Evolutionary conservation across 768 basidiomycete species (phyloP).

Genomic region (Podaxis sp.): DNA sequence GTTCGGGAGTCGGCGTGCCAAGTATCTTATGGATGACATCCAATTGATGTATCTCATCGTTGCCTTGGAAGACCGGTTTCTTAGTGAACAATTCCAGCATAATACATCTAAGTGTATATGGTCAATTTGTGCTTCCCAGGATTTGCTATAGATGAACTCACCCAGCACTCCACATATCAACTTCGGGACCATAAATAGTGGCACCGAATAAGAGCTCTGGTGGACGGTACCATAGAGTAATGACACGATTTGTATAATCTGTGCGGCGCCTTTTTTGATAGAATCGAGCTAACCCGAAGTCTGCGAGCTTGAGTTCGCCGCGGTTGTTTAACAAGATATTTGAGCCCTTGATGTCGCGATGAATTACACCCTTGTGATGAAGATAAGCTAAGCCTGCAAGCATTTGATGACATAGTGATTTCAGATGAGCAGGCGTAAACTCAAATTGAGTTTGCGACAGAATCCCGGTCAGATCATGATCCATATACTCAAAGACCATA

Average conservation of each 20-base stretch:
- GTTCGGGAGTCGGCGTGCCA: conserved; percentile 79
- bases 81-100: conserved; percentile 97
- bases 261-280: conserved; percentile 86
- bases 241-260: conserved; percentile 99
- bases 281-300: conserved; percentile 96
- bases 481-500: conserved; percentile 99
- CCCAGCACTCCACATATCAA: conserved; percentile 99
- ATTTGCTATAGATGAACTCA: conserved; percentile 30
- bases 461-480: conserved; percentile 95
- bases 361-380: conserved; percentile 93
- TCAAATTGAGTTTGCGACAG: conserved; percentile 85
- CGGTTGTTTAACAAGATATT: conserved; percentile 92
- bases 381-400: conserved; percentile 91
- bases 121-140: neutral
- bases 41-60: conserved; percentile 96
- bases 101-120: conserved; percentile 68
- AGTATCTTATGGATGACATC: conserved; percentile 89
- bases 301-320: conserved; percentile 93
- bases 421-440: conserved; percentile 85
- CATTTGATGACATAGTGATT: conserved; percentile 96
- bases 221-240: conserved; percentile 97
- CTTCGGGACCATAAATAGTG: conserved; percentile 94
- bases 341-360: conserved; percentile 98
- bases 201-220: conserved; percentile 94
- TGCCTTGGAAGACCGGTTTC: conserved; percentile 96